These are phyloP conservation scores for Trametopsis cervina DNA, from an alignment of 768 basidiomycete genomes.

Conservation along the genomic window DNA sequence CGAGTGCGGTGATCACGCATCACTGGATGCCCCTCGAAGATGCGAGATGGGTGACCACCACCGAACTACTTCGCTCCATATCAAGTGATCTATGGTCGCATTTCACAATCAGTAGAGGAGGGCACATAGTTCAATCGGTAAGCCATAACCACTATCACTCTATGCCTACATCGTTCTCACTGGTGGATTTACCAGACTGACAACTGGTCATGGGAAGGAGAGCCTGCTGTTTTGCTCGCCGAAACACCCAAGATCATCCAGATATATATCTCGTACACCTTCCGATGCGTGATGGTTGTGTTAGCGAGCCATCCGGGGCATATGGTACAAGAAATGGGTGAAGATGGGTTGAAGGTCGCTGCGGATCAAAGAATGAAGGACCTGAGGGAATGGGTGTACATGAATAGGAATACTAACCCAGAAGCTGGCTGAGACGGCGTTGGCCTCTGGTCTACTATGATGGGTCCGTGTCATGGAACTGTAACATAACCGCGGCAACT, in stretches of 20 bases:
- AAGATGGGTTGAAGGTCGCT: background rate
- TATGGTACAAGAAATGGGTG: background rate
- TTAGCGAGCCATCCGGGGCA: background rate
- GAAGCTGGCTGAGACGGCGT: too few species aligned
- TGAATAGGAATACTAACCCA: too few species aligned
- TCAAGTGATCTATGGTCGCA: background rate
- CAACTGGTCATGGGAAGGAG: background rate
- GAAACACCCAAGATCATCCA: background rate
- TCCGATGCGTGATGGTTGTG: background rate
- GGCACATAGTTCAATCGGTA: too few species aligned
- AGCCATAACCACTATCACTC: too few species aligned
- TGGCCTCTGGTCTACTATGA: too few species aligned
- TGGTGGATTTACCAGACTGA: too few species aligned
- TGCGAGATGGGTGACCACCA: background rate
- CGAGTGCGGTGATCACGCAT: background rate
- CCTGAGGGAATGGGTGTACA: background rate
- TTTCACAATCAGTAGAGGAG: too few species aligned
- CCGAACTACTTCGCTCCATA: background rate
- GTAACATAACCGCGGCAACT: too few species aligned
- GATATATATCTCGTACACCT: background rate
- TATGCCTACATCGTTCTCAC: too few species aligned
- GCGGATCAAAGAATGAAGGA: background rate
- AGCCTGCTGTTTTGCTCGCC: background rate
- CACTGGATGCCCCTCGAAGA: background rate
- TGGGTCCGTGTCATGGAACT: too few species aligned